Evolutionary conservation across 2,329 filamentous ascomycete species (phyloP), one percentile per base, ranked within the genome.

Genomic region (Cryphonectria radicalis): DNA sequence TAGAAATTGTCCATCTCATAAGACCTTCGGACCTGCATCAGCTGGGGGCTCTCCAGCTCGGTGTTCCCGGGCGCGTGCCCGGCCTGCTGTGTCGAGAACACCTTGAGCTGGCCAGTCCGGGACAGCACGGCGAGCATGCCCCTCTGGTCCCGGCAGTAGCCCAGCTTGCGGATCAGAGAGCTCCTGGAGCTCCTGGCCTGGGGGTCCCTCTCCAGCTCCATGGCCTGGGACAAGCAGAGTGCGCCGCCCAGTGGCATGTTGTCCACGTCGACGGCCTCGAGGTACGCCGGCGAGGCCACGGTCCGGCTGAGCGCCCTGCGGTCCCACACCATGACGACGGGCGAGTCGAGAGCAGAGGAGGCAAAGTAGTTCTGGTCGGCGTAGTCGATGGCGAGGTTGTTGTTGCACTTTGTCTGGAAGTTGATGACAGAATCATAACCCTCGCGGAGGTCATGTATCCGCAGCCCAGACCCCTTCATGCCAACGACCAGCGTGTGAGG

Each of bases 351-450:
- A 3, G 91, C 91, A 19, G 92, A 93, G 0, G 93, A 95, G 1
- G 93, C 90, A 81, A 96, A 95, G 80, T 94, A 95, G 76, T 96
- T 94, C 74, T 91, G 89, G 76, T 97, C 92, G 32, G 90, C 84
- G 72, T 92, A 93, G 81, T 96, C 93, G 72, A 96, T 93, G 22
- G 92, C 88, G 69, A 96, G 79, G 74, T 92, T 92, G 75, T 92
- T 92, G 78, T 90, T 91, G 76, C 89, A 90, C 75, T 88, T 89
- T 4, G 90, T 92, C 73, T 87, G 87, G 74, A 90, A 91, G n/a
- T 84, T 89, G 64, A 88, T 82, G 8, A 86, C 86, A 28, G 84
- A 82, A 86, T 73, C 72, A 4, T 73, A 53, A 22, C 72, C 69
- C 17, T 73, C 69, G 85, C 93, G 85, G 66, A 97, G 84, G 80